These are phyloP conservation scores for Leccinum subgranulosum DNA, from an alignment of 768 basidiomycete species.

Conservation along the genomic window DNA sequence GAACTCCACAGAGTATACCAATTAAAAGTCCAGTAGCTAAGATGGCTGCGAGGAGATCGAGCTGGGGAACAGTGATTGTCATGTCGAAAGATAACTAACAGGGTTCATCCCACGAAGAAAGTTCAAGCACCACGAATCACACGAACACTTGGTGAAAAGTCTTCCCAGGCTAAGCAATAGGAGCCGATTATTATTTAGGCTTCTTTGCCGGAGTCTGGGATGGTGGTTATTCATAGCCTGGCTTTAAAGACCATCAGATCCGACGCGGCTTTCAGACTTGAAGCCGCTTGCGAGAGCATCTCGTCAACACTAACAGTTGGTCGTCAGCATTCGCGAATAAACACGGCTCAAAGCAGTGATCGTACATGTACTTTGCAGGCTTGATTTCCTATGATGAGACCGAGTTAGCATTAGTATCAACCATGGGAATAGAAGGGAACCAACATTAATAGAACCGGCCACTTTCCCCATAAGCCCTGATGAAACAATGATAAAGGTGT, in stretches of 20 bases:
- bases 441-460: slow-evolving; percentile 63
- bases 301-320: slow-evolving; percentile 66
- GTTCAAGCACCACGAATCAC: neutral
- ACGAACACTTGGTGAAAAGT: neutral
- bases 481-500: neutral
- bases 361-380: slow-evolving; percentile 81
- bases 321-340: slow-evolving; percentile 9
- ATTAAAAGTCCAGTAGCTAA: slow-evolving; percentile 2
- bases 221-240: slow-evolving; percentile 39
- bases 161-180: neutral
- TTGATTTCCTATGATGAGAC: slow-evolving; percentile 58
- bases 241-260: slow-evolving; percentile 42
- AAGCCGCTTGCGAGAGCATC: slow-evolving; percentile 67
- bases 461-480: slow-evolving; percentile 79
- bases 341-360: neutral
- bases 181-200: neutral
- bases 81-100: neutral
- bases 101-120: neutral
- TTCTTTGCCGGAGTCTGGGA: neutral
- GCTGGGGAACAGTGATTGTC: slow-evolving; percentile 9
- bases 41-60: neutral
- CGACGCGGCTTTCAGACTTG: slow-evolving; percentile 47
- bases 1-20: neutral
- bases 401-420: slow-evolving; percentile 2
- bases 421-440: slow-evolving; percentile 16